Evolutionary conservation across 2,329 filamentous ascomycete genomes (phyloP), one percentile per base, ranked within the genome.

Genomic region (Claviceps sp.): DNA sequence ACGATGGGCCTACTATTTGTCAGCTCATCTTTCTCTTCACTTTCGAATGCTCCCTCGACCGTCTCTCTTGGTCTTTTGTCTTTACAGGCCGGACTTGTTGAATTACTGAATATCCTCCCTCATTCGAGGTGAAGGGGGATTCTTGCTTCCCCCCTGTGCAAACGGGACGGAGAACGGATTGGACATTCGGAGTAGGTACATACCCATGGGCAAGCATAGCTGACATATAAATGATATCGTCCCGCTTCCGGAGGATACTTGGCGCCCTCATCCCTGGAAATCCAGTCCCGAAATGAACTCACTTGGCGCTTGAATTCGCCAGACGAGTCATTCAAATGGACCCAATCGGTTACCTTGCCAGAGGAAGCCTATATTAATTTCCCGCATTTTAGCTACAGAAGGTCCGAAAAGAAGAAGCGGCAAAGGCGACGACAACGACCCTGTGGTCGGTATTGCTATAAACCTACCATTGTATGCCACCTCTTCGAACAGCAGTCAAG

Each of bases 211-310:
- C 90, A 96, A 6, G 90, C 90, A 68, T 95, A 95, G 61, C 85
- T 91, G 58, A 95, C 85, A 65, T 91, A 98, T 60, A 98, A 80
- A 70, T 98, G 93, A 67, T 98, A 98, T 52, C 93, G 79, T 50
- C 79, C 88, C 70, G 87, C 88, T 70, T 97, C 91, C 1, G 88
- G 79, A 5, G 88, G 86, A 60, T 89, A 96, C 66, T 83, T 71
- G 5, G 87, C 84, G 43, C 79, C 83, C 1, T 80, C 69, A 59
- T 87, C 79, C 56, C 76, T 79, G 36, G 85, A 88, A 66, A 95
- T 86, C 67, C 74, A 86, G 66, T 85, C 80, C 53, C 93, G 82
- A 71, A 97, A 97, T 51, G 81, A 77, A 54, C 87, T 93, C 56
- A 77, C 76, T 66, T 89, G 86, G 55, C 91, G 84, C 73, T 95